Base-by-base conservation (phyloP, 208 protist genomes). In the Plasmodiophora brassicae region DNA sequence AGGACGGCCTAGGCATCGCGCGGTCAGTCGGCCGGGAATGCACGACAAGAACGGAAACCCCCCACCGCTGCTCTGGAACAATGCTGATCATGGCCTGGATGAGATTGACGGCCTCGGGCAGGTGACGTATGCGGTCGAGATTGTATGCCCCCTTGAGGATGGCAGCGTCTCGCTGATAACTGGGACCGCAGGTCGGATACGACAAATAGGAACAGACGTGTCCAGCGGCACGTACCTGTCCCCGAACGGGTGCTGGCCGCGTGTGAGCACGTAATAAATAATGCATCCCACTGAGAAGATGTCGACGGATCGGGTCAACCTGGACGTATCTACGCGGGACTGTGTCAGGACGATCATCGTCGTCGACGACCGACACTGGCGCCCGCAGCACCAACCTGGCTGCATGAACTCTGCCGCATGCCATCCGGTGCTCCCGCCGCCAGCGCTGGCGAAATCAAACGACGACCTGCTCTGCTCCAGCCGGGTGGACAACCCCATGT, bases 251-350 rank as follows among this genome's bases (percentile, higher is more conserved):
- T 93, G 92, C 0, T 71, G 8, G 22, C 91, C 92, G 32, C 44
- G 54, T 32, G 91, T 93, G n/a, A 93, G 41, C 1, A 93, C 46
- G 50, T 91, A 93, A 65, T 91, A 93, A 35, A 92, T 53, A 22
- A 92, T 39, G 57, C 92, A 93, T 0, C 92, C 92, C 39, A 88
- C 85, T 1, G 85, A 85, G 72, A 93, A 93, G 20, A 93, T 88
- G 50, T 93, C 91, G n/a, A 90, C 89, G n/a, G 83, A 1, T 32
- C 46, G 46, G 22, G 88, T 88, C 35, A 54, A 87, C 10, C 32
- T 88, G 10, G 28, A 90, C 32, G 28, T 28, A 85, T 85, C 85
- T 0, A 84, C 87, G 8, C 41, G 28, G 39, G 88, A 89, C 84
- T 60, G n/a, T 60, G 50, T 60, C 20, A n/a, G 50, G 20, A 60